phyloP scores from a whole-genome alignment of 2,329 filamentous ascomycete species.

The Fusarium chuoi region DNA sequence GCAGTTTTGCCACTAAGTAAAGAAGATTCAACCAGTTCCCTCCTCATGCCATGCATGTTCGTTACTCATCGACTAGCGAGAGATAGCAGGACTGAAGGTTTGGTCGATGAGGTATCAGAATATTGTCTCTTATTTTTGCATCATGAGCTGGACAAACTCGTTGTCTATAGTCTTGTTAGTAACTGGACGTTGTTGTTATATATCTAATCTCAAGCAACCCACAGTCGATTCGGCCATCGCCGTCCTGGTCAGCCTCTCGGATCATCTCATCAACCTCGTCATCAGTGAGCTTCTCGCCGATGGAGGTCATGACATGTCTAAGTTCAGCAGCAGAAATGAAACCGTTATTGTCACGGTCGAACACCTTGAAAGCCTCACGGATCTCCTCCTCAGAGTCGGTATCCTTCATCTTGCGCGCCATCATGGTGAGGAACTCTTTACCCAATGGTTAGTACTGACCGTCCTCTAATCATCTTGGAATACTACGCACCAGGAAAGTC shows the following conservation, averaged over 20 bases:
- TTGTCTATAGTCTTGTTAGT: slow-evolving; percentile 69
- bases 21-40: slow-evolving; percentile 39
- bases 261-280: slow-evolving; percentile 96
- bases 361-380: slow-evolving; percentile 88
- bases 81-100: slow-evolving; percentile 29
- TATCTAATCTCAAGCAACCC: slow-evolving; percentile 48
- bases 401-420: slow-evolving; percentile 95
- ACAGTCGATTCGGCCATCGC: slow-evolving; percentile 91
- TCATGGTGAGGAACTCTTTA: slow-evolving; percentile 89
- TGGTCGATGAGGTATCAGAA: slow-evolving; percentile 42
- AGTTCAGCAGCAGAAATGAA: slow-evolving; percentile 91
- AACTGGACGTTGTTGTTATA: background rate
- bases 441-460: slow-evolving; percentile 29
- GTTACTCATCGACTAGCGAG: slow-evolving; percentile 26
- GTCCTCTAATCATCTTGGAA: background rate
- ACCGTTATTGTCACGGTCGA: slow-evolving; percentile 91
- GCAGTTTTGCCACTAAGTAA: slow-evolving; percentile 46
- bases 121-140: slow-evolving; percentile 79
- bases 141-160: slow-evolving; percentile 94
- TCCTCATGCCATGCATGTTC: slow-evolving; percentile 28
- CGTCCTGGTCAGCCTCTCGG: slow-evolving; percentile 88
- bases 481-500: slow-evolving; percentile 80
- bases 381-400: slow-evolving; percentile 93
- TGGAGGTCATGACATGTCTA: slow-evolving; percentile 91
- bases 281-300: slow-evolving; percentile 90